Conservation (phyloP, 306 rosid species). For the Trifolium fragiferum region DNA sequence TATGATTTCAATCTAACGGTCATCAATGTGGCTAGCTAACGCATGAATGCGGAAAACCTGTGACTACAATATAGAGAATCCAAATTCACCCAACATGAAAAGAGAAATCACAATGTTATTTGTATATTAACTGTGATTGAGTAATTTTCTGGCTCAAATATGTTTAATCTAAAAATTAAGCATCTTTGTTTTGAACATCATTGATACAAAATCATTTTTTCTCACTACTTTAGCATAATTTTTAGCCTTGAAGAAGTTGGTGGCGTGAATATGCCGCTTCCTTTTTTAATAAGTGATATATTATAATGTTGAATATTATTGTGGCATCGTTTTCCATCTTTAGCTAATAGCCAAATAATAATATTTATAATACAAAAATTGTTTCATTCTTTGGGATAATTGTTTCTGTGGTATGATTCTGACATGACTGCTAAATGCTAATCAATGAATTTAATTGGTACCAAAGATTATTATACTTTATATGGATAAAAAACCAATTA, state of each 20-base stretch:
- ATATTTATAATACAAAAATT: no score
- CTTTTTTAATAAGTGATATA: not conserved
- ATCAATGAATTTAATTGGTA: slow-evolving; percentile 38
- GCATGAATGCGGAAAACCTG: no score
- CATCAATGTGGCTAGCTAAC: no score
- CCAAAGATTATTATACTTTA: not conserved
- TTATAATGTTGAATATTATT: no score
- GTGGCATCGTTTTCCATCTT: slow-evolving; percentile 4
- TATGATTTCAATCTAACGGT: no score
- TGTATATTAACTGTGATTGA: no score
- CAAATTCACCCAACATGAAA: no score
- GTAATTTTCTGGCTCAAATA: no score
- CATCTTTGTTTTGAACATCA: not conserved
- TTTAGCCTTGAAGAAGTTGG: not conserved
- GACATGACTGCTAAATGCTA: slow-evolving; percentile 41
- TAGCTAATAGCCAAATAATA: not conserved
- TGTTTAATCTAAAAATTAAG: not conserved
- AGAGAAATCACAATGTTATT: no score
- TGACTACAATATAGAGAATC: no score
- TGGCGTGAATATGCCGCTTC: slow-evolving; percentile 6
- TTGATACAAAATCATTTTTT: not conserved
- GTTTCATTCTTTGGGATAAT: slow-evolving; percentile 19
- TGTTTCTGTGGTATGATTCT: slow-evolving; percentile 34
- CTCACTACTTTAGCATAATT: slow-evolving; percentile 20
- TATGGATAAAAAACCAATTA: slow-evolving; percentile 30